Base-by-base conservation (phyloP, 495 filamentous ascomycete genomes). In the Staphylotrichum longicolle region DNA sequence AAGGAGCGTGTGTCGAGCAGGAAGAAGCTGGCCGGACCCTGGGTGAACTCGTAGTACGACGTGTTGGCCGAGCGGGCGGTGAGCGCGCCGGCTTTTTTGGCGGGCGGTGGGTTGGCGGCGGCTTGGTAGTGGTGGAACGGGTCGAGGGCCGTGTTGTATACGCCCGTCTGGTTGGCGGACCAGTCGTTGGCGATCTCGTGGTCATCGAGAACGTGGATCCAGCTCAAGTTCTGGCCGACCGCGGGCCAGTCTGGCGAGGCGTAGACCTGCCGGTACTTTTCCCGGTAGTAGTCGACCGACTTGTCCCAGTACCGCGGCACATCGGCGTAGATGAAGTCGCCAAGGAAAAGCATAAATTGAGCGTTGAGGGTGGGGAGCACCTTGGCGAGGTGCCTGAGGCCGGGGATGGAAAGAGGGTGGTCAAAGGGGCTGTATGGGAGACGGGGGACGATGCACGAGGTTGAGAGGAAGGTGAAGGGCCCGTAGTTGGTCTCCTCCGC, bases 281-380 rank as follows among this genome's bases (percentile, higher is more conserved):
- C 82, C 40, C 94, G 86, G 74, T 97, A 97, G 68, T 87, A 85
- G 49, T 89, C 85, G 9, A 82, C 76, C 4, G 83, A 79, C 20
- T 79, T 85, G 11, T 91, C 92, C 65, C 91, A 88, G 41, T 87
- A 85, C 35, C 83, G 79, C 0, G 94, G 94, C 0, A 97, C 91
- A 61, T 98, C 94, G 63, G 95, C 87, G 71, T 98, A 98, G 71
- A 98, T 96, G 72, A 97, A 98, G 70, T 98, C 94, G n/a, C 93
- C 94, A 0, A 98, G 85, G 79, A 98, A 98, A 32, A 98, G 82
- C 93, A 98, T 97, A 65, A 98, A 98, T 58, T 87, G 85, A 0
- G 91, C 82, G 32, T 84, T 77, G 5, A 93, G 75, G 5, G 74
- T 69, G 3, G 87, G 86, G 5, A 94, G 72, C 40, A 83, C 72